Evolutionary conservation across 2,329 filamentous ascomycete genomes (phyloP).

Genomic region (Aaosphaeria pasadenensis): DNA sequence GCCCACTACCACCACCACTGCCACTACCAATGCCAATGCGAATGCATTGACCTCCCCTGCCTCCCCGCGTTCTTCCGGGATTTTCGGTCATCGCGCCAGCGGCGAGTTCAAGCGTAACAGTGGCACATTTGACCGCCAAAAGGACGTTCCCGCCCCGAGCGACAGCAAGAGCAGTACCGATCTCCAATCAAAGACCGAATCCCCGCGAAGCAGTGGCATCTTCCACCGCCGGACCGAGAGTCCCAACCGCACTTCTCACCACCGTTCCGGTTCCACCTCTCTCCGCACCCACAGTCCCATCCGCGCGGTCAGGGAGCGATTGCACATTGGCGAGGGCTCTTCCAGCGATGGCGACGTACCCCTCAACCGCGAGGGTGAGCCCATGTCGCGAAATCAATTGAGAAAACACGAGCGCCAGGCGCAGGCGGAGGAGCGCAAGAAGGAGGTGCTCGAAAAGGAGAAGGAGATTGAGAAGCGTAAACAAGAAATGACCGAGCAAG

Average conservation of each 20-base stretch:
- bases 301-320: slow-evolving; percentile 39
- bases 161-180: slow-evolving; percentile 33
- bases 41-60: slow-evolving; percentile 15
- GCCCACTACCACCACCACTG: slow-evolving; percentile 24
- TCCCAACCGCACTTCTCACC: slow-evolving; percentile 23
- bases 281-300: slow-evolving; percentile 34
- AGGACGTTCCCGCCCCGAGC: slow-evolving; percentile 11
- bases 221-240: slow-evolving; percentile 37
- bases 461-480: slow-evolving; percentile 46
- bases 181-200: slow-evolving; percentile 8
- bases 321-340: slow-evolving; percentile 33
- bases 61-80: slow-evolving; percentile 25
- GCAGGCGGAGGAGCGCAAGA: slow-evolving; percentile 44
- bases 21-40: slow-evolving; percentile 25
- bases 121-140: slow-evolving; percentile 13
- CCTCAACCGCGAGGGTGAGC: slow-evolving; percentile 49
- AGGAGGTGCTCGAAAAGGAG: slow-evolving; percentile 43
- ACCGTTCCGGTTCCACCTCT: slow-evolving; percentile 21
- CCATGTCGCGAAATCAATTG: slow-evolving; percentile 48
- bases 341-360: slow-evolving; percentile 35
- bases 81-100: slow-evolving; percentile 24
- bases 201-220: slow-evolving; percentile 27
- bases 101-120: slow-evolving; percentile 32
- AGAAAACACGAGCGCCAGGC: slow-evolving; percentile 48
- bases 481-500: slow-evolving; percentile 47